Percentiles rank a stretch among this genome's conserved stretches.
phyloP scores from a whole-genome alignment of 2,329 filamentous ascomycete genomes.

The Cordyceps cateniannulata region DNA sequence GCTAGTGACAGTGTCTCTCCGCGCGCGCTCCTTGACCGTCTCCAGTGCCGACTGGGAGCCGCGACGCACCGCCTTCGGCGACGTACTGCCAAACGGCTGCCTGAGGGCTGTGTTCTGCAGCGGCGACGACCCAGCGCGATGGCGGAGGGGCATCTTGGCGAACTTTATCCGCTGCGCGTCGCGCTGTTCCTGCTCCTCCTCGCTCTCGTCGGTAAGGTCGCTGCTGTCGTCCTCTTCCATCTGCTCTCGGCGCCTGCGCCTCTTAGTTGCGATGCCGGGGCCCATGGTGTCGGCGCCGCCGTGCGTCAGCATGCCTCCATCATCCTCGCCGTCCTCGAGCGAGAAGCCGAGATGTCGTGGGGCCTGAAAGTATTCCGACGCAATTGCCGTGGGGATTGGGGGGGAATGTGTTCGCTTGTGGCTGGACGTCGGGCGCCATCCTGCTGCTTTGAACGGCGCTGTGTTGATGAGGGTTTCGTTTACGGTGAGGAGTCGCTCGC shows the following conservation, averaged over 20 bases:
- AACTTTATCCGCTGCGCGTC: constrained; percentile 91
- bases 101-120: constrained; percentile 60
- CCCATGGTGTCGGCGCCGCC: constrained; percentile 63
- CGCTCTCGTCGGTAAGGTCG: constrained; percentile 77
- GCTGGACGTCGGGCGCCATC: constrained; percentile 68
- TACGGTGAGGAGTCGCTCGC: constrained; percentile 75
- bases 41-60: constrained; percentile 68
- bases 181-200: constrained; percentile 68
- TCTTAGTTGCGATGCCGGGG: constrained; percentile 59
- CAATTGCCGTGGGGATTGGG: constrained; percentile 75
- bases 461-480: constrained; percentile 75
- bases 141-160: constrained; percentile 85
- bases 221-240: constrained; percentile 82
- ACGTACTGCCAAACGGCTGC: constrained; percentile 43
- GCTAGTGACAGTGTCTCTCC: constrained; percentile 72
- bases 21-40: constrained; percentile 59
- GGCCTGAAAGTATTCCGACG: constrained; percentile 77
- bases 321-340: constrained; percentile 65
- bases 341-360: constrained; percentile 56
- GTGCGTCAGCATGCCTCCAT: constrained; percentile 65
- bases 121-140: constrained; percentile 82
- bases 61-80: constrained; percentile 47
- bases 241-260: constrained; percentile 62
- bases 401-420: constrained; percentile 81
- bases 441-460: constrained; percentile 73